Conservation (phyloP, 345 rosid species). For the Camelina neglecta region DNA sequence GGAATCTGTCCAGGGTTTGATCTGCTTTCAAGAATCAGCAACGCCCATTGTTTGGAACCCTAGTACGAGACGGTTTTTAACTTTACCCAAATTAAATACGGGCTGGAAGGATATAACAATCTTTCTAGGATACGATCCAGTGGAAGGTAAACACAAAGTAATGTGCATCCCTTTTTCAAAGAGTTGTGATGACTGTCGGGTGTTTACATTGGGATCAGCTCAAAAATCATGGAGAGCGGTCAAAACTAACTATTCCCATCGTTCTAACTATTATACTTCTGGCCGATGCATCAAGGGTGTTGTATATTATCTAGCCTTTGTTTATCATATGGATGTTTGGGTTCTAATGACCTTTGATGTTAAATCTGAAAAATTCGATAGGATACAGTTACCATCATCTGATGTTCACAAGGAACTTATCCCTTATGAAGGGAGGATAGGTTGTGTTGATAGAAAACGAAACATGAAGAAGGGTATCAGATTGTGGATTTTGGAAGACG, state of each 20-base stretch:
- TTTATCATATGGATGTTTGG: background rate
- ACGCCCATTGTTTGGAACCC: conserved; percentile 2
- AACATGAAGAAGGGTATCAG: background rate
- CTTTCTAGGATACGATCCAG: conserved; percentile 6
- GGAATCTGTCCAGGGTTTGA: conserved; percentile 1
- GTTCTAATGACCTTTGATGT: conserved; percentile 2
- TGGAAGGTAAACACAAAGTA: conserved; percentile 4
- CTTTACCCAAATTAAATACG: background rate
- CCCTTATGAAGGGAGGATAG: background rate
- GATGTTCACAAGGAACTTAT: background rate
- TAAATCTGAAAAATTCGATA: background rate
- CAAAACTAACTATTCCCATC: background rate
- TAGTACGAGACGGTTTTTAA: background rate
- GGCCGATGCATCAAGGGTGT: background rate
- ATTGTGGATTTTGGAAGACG: conserved; percentile 20
- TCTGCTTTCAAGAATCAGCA: background rate
- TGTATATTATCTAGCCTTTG: background rate
- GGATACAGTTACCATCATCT: background rate
- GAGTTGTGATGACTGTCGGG: background rate
- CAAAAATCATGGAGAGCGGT: background rate
- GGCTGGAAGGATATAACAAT: background rate
- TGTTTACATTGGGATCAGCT: background rate
- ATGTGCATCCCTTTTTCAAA: background rate
- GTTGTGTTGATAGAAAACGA: background rate
- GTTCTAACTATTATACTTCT: background rate